These are phyloP conservation scores for Porodaedalea pini DNA, from an alignment of 1,284 basidiomycete species.

Conservation along the genomic window DNA sequence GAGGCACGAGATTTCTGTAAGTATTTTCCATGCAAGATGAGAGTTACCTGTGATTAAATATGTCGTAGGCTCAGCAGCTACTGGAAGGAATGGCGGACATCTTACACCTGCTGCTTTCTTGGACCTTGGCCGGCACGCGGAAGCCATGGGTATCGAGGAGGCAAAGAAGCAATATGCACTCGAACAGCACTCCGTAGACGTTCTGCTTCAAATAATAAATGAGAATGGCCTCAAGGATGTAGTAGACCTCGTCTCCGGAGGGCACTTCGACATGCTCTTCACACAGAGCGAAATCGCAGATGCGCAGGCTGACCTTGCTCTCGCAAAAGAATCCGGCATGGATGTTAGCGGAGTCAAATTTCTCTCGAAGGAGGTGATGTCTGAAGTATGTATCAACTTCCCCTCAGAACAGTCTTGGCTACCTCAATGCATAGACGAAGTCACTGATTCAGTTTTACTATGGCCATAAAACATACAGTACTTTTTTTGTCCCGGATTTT, in stretches of 20 bases:
- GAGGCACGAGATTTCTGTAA: slow-evolving; percentile 79
- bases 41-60: neutral
- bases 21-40: slow-evolving; percentile 27
- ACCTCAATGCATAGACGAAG: neutral
- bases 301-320: slow-evolving; percentile 44
- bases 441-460: neutral
- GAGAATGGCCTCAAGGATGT: slow-evolving; percentile 40
- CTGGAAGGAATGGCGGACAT: slow-evolving; percentile 78
- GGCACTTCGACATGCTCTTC: slow-evolving; percentile 51
- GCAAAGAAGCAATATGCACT: slow-evolving; percentile 52
- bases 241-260: slow-evolving; percentile 63
- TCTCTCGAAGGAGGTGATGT: slow-evolving; percentile 46
- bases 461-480: too few species aligned
- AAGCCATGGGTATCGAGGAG: slow-evolving; percentile 47
- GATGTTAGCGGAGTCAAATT: slow-evolving; percentile 44
- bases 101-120: slow-evolving; percentile 52
- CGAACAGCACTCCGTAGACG: slow-evolving; percentile 53
- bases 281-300: slow-evolving; percentile 41
- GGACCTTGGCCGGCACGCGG: slow-evolving; percentile 40
- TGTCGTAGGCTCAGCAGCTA: slow-evolving; percentile 70
- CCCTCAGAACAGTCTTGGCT: too few species aligned
- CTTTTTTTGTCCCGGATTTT: too few species aligned
- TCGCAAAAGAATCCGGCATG: slow-evolving; percentile 53
- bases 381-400: slow-evolving; percentile 36
- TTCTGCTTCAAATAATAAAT: slow-evolving; percentile 49